Evolutionary conservation across 2,329 filamentous ascomycete species (phyloP).

Genomic region (Aureobasidium sp.): DNA sequence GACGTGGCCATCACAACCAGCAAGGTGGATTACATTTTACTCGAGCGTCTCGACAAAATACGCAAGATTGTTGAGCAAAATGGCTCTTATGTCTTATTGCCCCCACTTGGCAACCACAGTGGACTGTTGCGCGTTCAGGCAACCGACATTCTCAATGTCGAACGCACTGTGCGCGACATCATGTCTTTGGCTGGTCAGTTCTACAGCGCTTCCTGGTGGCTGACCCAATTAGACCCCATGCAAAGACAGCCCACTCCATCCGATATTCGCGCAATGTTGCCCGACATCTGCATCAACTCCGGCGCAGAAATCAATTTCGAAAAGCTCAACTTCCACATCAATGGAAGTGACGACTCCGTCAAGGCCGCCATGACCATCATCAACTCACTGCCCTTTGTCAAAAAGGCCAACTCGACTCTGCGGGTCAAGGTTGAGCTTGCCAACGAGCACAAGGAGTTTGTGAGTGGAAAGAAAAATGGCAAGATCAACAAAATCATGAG

Average conservation of each 20-base stretch:
- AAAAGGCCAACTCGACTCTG: constrained; percentile 82
- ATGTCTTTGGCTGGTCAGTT: constrained; percentile 96
- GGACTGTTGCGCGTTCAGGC: constrained; percentile 85
- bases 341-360: constrained; percentile 91
- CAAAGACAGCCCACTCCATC: constrained; percentile 54
- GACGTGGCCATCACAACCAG: constrained; percentile 82
- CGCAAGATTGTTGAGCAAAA: constrained; percentile 97
- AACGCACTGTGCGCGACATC: constrained; percentile 89
- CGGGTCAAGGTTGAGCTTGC: constrained; percentile 97
- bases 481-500: constrained; percentile 99
- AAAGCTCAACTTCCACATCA: constrained; percentile 87
- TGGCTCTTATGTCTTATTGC: constrained; percentile 89
- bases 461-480: constrained; percentile 98
- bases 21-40: constrained; percentile 90
- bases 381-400: constrained; percentile 82
- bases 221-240: constrained; percentile 66
- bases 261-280: constrained; percentile 83
- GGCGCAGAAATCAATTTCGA: constrained; percentile 93
- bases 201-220: constrained; percentile 95
- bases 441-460: constrained; percentile 99
- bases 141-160: constrained; percentile 85
- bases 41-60: constrained; percentile 89
- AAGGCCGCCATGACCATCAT: constrained; percentile 94
- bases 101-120: constrained; percentile 76
- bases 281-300: constrained; percentile 92